Base-by-base conservation (phyloP, 257 asterid species). In the Verbascum thapsus region DNA sequence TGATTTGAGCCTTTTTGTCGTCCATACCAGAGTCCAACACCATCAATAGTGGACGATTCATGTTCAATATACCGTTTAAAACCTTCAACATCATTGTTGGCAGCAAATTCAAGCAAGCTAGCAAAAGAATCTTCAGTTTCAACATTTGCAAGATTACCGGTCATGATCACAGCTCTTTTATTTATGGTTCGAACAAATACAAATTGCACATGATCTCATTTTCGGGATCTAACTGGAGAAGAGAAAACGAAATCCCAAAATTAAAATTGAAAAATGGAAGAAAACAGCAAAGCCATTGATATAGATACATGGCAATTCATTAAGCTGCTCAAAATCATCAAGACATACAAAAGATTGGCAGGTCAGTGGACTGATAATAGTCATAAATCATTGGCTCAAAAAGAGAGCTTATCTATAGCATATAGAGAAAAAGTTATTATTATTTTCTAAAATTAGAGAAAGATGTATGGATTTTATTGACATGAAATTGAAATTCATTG, bases 11-110 rank as follows among this genome's bases (percentile, higher is more conserved):
- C 81, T 38, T 73, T 80, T 57, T 65, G 69, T 38, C 81, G 85
- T 44, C 87, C 90, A 51, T 81, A 81, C 90, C 90, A 83, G 23
- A 55, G 64, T 37, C 85, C 90, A 38, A 69, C 77, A 55, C 74
- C 90, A 20, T 78, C 76, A 42, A 78, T 64, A 13, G 63, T 53
- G n/a, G 77, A 58, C 0, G 76, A 71, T n/a, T 76, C 78, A 7
- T 18, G 55, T 8, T 66, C 80, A 5, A 58, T 65, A 22, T 57
- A 69, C 72, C 51, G 63, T 55, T 64, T 70, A 55, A 77, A 76
- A 19, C 78, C 81, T 45, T 68, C 77, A 4, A 76, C 11, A 41
- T 83, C 85, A 69, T 83, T 76, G 69, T 71, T 69, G 50, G 90
- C 90, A 1, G 83, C 87, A 41, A 83, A 74, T 40, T 83, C 90